Base-by-base conservation (phyloP, 2,329 filamentous ascomycete genomes). In the Aphanocladium album region DNA sequence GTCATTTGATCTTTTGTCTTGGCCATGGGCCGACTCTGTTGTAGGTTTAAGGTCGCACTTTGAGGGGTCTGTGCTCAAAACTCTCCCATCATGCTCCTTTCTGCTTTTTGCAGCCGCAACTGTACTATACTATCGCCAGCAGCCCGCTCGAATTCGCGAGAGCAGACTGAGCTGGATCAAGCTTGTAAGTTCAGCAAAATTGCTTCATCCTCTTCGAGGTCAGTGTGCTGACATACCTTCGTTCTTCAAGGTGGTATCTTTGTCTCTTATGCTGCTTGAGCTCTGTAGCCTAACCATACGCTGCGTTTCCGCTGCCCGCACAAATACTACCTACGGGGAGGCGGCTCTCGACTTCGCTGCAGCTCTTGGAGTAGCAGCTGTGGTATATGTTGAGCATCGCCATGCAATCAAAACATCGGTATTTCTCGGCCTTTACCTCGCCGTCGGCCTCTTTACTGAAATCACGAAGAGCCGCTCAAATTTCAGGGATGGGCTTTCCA, bases 271-370 rank as follows among this genome's bases (percentile, higher is more conserved):
- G 2, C 11, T 12, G 3, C 23, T 49, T 7, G 46, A 49, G 23
- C 5, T 49, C 9, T 4, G n/a, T 21, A 49, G 23, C 23, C 14
- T 49, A 6, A 9, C 27, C 9, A 7, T 49, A 12, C 46, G 46
- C n/a, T 49, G 46, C 21, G 3, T 25, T 6, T 49, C 46, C 3
- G 66, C 69, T 2, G n/a, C 5, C 16, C 51, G 33, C 11, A 39
- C 51, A 8, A 33, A 41, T 7, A 21, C 21, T 3, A 39, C 51
- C 4, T 39, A 39, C 8, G 33, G 30, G 6, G 51, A 33, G 7
- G 51, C 35, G 2, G 7, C 12, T 2, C 14, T 54, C n/a, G 33
- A 37, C 35, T 23, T 37, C 11, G 5, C 21, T 17, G 51, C 51
- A 2, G 35, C 33, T 19, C 2, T 54, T 5, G n/a, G 17, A 21